phyloP scores from a whole-genome alignment of 1,139 yeast species.

The Protomyces inouyei region DNA sequence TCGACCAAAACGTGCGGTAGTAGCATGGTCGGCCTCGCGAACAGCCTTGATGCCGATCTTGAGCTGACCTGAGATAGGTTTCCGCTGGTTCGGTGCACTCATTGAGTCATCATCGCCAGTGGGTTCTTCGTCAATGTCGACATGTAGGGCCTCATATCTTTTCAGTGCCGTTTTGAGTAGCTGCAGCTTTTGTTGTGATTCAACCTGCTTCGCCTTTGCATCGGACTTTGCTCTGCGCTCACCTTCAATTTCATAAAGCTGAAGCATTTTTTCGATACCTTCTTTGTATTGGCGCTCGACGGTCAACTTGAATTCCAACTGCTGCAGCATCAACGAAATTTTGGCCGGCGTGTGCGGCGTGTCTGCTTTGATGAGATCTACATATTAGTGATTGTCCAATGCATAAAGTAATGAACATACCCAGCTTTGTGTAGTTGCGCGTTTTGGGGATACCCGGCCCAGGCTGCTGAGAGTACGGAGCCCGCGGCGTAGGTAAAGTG shows the following conservation, averaged over 20 bases:
- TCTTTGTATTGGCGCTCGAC: constrained; percentile 90
- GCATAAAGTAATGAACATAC: constrained; percentile 24
- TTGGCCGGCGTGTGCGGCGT: constrained; percentile 94
- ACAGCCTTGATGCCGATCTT: constrained; percentile 66
- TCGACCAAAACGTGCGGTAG: constrained; percentile 64
- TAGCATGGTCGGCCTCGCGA: constrained; percentile 87
- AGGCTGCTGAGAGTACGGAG: constrained; percentile 10
- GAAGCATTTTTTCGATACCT: constrained; percentile 84
- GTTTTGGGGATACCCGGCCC: constrained; percentile 16
- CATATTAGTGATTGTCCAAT: not conserved
- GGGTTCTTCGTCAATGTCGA: constrained; percentile 56
- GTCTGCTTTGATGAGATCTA: constrained; percentile 80
- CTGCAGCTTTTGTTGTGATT: constrained; percentile 79
- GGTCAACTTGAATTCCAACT: constrained; percentile 83
- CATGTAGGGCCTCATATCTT: constrained; percentile 83
- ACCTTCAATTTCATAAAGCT: constrained; percentile 82
- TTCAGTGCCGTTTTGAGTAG: constrained; percentile 76
- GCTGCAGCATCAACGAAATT: constrained; percentile 91
- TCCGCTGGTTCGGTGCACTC: constrained; percentile 61
- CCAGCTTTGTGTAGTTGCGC: constrained; percentile 33
- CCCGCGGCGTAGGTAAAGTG: constrained; percentile 25
- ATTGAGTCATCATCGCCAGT: constrained; percentile 44
- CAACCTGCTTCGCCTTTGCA: constrained; percentile 81
- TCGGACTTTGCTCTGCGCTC: constrained; percentile 80
- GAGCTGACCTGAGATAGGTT: constrained; percentile 76